Conservation (phyloP, 108 stramenopile species). For the Cylindrotheca fusiformis region DNA sequence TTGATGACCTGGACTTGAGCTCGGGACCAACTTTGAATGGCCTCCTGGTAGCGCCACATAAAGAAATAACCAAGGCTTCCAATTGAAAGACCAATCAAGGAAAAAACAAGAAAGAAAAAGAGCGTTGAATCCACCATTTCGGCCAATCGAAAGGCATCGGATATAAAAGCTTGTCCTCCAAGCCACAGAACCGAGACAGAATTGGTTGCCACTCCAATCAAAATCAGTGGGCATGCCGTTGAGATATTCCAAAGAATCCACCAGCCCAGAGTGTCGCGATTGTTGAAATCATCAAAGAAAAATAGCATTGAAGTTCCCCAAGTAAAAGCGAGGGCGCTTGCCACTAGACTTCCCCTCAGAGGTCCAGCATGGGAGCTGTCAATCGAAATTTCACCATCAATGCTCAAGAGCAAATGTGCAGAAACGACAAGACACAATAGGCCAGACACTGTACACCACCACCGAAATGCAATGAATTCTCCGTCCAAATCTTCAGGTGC, state of each 20-base stretch:
- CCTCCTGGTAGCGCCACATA: background rate
- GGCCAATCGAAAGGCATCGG: background rate
- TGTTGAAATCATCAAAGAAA: background rate
- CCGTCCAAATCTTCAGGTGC: background rate
- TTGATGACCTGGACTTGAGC: background rate
- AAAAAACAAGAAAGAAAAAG: background rate
- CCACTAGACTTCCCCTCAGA: background rate
- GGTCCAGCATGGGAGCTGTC: background rate
- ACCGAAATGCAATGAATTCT: background rate
- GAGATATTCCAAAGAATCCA: background rate
- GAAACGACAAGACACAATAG: background rate
- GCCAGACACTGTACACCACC: background rate
- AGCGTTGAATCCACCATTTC: background rate
- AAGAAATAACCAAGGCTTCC: background rate
- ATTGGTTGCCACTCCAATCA: background rate
- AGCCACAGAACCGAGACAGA: background rate
- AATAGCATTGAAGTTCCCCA: background rate
- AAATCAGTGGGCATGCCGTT: background rate
- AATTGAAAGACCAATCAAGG: background rate
- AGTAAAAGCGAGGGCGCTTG: background rate
- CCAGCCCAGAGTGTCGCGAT: background rate
- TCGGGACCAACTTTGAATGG: background rate
- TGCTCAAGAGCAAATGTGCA: background rate
- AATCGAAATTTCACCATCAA: background rate
- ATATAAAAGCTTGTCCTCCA: background rate